phyloP scores from a whole-genome alignment of 2,329 filamentous ascomycete species.

The Thelonectria blattea region DNA sequence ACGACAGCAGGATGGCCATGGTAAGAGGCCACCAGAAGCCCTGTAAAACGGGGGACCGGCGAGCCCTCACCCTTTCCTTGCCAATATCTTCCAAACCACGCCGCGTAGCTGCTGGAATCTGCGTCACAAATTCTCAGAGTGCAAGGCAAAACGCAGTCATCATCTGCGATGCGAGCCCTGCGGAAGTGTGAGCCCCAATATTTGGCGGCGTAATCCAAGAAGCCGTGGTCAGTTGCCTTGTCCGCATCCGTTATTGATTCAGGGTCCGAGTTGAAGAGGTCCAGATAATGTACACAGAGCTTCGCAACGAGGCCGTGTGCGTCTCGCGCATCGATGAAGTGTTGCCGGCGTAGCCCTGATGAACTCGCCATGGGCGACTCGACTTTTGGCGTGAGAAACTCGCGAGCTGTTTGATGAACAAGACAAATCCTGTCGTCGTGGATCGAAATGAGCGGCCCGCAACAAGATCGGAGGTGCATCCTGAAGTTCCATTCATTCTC shows the following conservation, averaged over 20 bases:
- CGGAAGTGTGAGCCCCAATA: constrained; percentile 33
- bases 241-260: neutral
- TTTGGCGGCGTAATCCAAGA: constrained; percentile 31
- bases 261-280: constrained; percentile 15
- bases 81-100: neutral
- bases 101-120: constrained; percentile 16
- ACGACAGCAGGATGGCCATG: neutral
- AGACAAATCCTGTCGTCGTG: constrained; percentile 39
- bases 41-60: neutral
- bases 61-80: too few species aligned
- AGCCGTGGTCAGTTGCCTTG: neutral
- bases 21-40: neutral
- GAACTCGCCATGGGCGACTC: neutral
- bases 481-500: constrained; percentile 31
- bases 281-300: constrained; percentile 32
- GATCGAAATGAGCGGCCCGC: constrained; percentile 40
- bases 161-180: constrained; percentile 17
- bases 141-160: neutral
- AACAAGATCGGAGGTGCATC: constrained; percentile 29
- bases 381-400: constrained; percentile 41
- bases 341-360: constrained; percentile 25
- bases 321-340: constrained; percentile 25
- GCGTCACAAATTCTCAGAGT: constrained; percentile 23
- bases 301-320: constrained; percentile 34
- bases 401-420: constrained; percentile 42